Base-by-base conservation (phyloP, 805 yeast species). In the Suhomyces kilbournensis region DNA sequence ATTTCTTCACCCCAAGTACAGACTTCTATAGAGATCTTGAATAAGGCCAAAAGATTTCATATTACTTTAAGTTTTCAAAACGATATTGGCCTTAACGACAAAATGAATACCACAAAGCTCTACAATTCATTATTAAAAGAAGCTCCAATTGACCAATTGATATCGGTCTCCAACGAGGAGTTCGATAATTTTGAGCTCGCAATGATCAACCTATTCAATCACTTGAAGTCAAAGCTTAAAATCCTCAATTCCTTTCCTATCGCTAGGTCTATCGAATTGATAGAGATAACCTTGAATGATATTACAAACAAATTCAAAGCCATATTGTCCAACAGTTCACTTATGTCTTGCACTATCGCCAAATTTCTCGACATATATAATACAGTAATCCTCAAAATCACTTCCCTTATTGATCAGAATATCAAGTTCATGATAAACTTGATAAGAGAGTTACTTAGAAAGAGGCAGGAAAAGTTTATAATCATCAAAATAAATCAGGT, bases 41-140 rank as follows among this genome's bases (percentile, higher is more conserved):
- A 81, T 53, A 70, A 77, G 14, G 90, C 91, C 2, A 91, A 88
- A 58, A 75, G 97, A 56, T 88, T 85, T 62, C 96, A 88, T 63
- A 85, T 90, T 1, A 85, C 92, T 0, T 80, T 83, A n/a, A 78
- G 86, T 34, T 86, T 88, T 60, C 71, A 80, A 32, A 81, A 90
- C 5, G 96, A 89, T 60, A 83, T 87, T 2, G 89, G 90, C 0
- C 67, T 93, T 19, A 67, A 72, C 35, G 84, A 81, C 25, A 81
- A 86, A 14, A 55, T 82, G 10, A 70, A 71, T 3, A 67, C 68
- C 20, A 81, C 90, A 0, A 69, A 72, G 10, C 73, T 76, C n/a
- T 84, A 84, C 62, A 85, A 84, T 56, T 79, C 80, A 7, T 70
- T 93, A 25, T 70, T 90, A 57, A 79, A 80, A 45, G 94, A 86